Percentiles rank a stretch among this genome's conserved stretches.
Conservation (phyloP, 805 yeast species). For the Lipomyces anomalus region DNA sequence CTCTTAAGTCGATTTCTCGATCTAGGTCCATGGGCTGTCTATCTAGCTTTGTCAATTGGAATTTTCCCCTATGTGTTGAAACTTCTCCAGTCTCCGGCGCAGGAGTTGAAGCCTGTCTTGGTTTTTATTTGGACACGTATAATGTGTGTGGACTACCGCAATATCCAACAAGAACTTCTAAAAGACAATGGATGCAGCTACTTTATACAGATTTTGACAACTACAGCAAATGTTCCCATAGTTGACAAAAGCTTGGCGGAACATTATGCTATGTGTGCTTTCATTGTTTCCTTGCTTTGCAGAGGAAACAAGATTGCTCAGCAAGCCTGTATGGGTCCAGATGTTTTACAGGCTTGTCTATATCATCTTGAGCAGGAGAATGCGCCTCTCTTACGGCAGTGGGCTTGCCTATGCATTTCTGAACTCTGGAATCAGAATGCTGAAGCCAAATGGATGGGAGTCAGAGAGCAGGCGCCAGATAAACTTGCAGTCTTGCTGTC, state of each 20-base stretch:
- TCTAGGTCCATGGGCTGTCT: slow-evolving; percentile 97
- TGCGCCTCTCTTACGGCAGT: slow-evolving; percentile 80
- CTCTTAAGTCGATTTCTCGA: slow-evolving; percentile 80
- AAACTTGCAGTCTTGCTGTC: slow-evolving; percentile 53
- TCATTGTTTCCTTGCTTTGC: slow-evolving; percentile 78
- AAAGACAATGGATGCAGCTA: slow-evolving; percentile 88
- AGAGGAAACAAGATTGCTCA: slow-evolving; percentile 77
- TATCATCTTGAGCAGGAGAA: slow-evolving; percentile 65
- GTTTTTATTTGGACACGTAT: slow-evolving; percentile 97
- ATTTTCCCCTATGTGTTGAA: slow-evolving; percentile 92
- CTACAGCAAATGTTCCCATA: slow-evolving; percentile 51
- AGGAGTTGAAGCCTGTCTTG: slow-evolving; percentile 85
- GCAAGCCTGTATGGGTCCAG: slow-evolving; percentile 67
- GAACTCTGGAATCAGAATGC: slow-evolving; percentile 68
- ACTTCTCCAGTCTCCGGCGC: slow-evolving; percentile 88
- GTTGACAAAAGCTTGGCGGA: neutral
- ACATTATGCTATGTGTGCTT: slow-evolving; percentile 93
- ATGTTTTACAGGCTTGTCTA: slow-evolving; percentile 61
- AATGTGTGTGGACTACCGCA: slow-evolving; percentile 87
- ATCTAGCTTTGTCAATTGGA: slow-evolving; percentile 85
- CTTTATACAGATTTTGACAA: slow-evolving; percentile 70
- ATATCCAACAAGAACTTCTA: slow-evolving; percentile 85
- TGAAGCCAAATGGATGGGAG: slow-evolving; percentile 67
- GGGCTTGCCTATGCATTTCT: slow-evolving; percentile 78
- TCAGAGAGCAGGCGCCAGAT: slow-evolving; percentile 56